Percentiles rank a stretch among this genome's conserved stretches.
Evolutionary conservation across 345 rosid genomes (phyloP).

Genomic region (Litchi chinensis): DNA sequence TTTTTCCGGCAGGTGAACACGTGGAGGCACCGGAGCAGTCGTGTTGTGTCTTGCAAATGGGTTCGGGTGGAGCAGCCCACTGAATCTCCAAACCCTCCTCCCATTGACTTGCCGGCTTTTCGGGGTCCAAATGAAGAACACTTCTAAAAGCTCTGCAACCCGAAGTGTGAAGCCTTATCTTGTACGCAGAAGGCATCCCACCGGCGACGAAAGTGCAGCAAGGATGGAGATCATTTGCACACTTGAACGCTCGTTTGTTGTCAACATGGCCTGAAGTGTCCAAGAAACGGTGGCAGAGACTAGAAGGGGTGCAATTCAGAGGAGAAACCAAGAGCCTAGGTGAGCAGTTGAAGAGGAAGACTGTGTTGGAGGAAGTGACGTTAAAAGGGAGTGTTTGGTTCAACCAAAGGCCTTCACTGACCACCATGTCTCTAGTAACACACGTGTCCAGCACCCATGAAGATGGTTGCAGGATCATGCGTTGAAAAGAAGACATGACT

Average conservation of each 20-base stretch:
- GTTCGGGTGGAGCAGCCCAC: slow-evolving; percentile 56
- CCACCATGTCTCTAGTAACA: slow-evolving; percentile 47
- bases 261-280: slow-evolving; percentile 48
- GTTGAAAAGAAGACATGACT: slow-evolving; percentile 38
- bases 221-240: slow-evolving; percentile 41
- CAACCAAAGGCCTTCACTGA: slow-evolving; percentile 51
- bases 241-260: slow-evolving; percentile 34
- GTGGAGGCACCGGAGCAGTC: slow-evolving; percentile 53
- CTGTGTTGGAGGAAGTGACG: slow-evolving; percentile 57
- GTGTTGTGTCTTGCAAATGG: slow-evolving; percentile 39
- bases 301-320: slow-evolving; percentile 58
- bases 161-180: slow-evolving; percentile 60
- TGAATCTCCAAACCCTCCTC: slow-evolving; percentile 66
- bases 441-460: slow-evolving; percentile 45
- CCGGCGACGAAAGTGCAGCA: slow-evolving; percentile 64
- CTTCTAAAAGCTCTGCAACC: slow-evolving; percentile 68
- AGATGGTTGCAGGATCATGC: slow-evolving; percentile 55
- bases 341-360: slow-evolving; percentile 63
- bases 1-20: slow-evolving; percentile 35
- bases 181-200: slow-evolving; percentile 70
- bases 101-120: slow-evolving; percentile 45
- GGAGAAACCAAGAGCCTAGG: slow-evolving; percentile 62
- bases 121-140: slow-evolving; percentile 48
- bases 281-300: slow-evolving; percentile 61
- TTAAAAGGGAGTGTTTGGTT: slow-evolving; percentile 66